Percentiles rank a stretch among this genome's conserved stretches.
Evolutionary conservation across 2,329 filamentous ascomycete genomes (phyloP).

Genomic region (Remersonia thermophila): DNA sequence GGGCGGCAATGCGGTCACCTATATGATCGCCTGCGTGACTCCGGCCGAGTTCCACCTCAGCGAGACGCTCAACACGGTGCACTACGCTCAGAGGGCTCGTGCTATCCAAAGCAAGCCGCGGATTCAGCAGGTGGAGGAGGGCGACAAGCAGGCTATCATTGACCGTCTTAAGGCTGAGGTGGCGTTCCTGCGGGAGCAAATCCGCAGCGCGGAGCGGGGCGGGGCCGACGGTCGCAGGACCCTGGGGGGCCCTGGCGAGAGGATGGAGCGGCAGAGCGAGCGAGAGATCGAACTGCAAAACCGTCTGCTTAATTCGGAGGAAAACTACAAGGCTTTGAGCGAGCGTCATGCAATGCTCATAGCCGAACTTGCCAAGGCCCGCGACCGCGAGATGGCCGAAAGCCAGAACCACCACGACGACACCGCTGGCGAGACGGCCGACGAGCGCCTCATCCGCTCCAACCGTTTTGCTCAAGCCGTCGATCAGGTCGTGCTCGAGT

Average conservation of each 20-base stretch:
- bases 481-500: conserved; percentile 90
- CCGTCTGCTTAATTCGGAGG: conserved; percentile 81
- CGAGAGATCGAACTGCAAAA: conserved; percentile 86
- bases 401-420: conserved; percentile 44
- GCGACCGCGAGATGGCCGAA: conserved; percentile 53
- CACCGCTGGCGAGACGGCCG: conserved; percentile 61
- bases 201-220: conserved; percentile 65
- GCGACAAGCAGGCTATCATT: conserved; percentile 87
- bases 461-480: conserved; percentile 94
- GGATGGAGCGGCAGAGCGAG: conserved; percentile 67
- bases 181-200: conserved; percentile 84
- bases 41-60: conserved; percentile 94
- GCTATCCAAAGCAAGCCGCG: conserved; percentile 96
- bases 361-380: conserved; percentile 78
- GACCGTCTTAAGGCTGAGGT: conserved; percentile 90
- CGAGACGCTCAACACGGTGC: conserved; percentile 93
- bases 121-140: conserved; percentile 87
- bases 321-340: conserved; percentile 86
- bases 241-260: conserved; percentile 48
- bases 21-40: conserved; percentile 98
- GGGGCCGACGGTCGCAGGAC: conserved; percentile 41
- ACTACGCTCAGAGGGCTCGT: conserved; percentile 90
- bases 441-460: conserved; percentile 82
- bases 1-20: conserved; percentile 93
- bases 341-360: conserved; percentile 93